Base-by-base conservation (phyloP, 2,329 filamentous ascomycete genomes). In the Pestalotiopsis sp. region DNA sequence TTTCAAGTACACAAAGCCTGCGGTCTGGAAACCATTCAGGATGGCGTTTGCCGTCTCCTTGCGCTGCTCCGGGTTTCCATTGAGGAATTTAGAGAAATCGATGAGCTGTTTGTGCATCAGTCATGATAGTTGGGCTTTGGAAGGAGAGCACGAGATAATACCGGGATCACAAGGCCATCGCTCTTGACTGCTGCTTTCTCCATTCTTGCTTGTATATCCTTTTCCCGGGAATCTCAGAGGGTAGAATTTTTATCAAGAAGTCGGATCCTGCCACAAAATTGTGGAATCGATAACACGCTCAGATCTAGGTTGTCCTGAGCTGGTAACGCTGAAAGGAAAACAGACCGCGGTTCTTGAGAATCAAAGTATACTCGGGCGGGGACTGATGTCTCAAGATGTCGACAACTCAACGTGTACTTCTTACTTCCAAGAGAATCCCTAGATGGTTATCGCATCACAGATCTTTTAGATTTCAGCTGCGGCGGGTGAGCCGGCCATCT, bases 1-100 rank as follows among this genome's bases (percentile, higher is more conserved):
- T 74, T 91, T 91, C 52, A 97, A 88, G 81, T 97, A 97, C 76
- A 98, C 88, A 84, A 98, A 97, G 68, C 95, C 95, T 2, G 94
- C 92, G 1, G 88, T 91, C 75, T 94, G 92, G 83, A 98, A 97
- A 57, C 93, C 94, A 66, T 89, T 77, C 13, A 95, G 89, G 73
- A 97, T 90, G 56, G 91, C 88, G 66, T 89, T 81, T 25, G 94
- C 94, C 1, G 92, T 90, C 58, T 86, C 81, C 64, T 86, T 82
- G 73, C 91, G 92, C 73, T 92, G 83, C 11, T 84, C 75, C 0
- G 87, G 82, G 23, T 86, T 85, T 41, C 92, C 92, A 68, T 85
- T 80, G 27, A 93, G 87, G 80, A 95, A 96, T 58, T 85, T 85
- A 13, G 88, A 89, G 78, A 97, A 95, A 84, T 97, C 90, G 77